Evolutionary conservation across 208 protist genomes (phyloP), one percentile per base, ranked within the genome.

Genomic region (Leishmania lainsoni): DNA sequence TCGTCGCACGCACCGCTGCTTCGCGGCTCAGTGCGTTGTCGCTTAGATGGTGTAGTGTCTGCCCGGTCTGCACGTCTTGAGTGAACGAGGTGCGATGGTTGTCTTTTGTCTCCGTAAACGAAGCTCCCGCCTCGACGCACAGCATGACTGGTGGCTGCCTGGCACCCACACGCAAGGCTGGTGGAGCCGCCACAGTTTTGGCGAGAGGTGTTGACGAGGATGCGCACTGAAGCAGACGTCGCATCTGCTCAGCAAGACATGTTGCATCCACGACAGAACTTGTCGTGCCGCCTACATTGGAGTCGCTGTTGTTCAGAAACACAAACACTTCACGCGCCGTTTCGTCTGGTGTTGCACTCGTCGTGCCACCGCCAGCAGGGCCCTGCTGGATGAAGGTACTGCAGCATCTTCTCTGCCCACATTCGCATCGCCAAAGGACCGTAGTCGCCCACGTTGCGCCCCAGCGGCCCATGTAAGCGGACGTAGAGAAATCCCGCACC

Each of bases 281-380:
- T 63, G 88, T 91, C 59, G 87, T 82, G 68, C 89, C 90, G 69
- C 85, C 85, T 26, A 94, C 84, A 49, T 94, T 73, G n/a, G 92
- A 96, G 76, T 94, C 88, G 75, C 86, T 93, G 85, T 96, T 96
- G 82, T 96, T 96, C 61, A 96, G 76, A 65, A 94, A 94, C 32
- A 93, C 84, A 78, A 91, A 96, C 39, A 96, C 91, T 74, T 96
- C 89, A 26, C 87, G 82, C 29, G 32, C 58, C 29, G 61, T 2
- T 26, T 63, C 32, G 22, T 52, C 14, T 20, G 45, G 56, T 39
- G 56, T n/a, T n/a, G 66, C 54, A 5, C 39, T 56, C 17, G 45
- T 5, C 22, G 32, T 12, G 35, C 35, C 52, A 54, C 72, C 58
- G 65, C 32, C 32, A 22, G 35, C n/a, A 29, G 32, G 14, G 14